Conservation (phyloP, 192 early-diverging fungal species). For the Rhizophlyctis rosea region DNA sequence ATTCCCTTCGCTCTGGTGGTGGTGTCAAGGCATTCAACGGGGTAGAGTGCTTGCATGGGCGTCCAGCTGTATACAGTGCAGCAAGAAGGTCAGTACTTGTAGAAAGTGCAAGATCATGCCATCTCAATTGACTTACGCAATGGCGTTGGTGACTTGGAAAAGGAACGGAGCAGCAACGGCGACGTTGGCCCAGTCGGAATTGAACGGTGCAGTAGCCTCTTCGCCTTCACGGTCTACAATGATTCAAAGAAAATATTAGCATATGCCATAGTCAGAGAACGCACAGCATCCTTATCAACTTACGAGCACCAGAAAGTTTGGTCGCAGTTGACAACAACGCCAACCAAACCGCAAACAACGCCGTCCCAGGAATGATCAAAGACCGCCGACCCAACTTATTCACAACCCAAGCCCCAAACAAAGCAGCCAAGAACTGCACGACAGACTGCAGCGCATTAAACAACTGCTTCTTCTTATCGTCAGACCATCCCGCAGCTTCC, state of each 20-base stretch:
- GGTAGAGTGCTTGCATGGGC: slow-evolving; percentile 46
- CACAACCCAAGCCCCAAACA: slow-evolving; percentile 31
- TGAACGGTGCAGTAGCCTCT: no score
- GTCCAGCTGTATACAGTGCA: no score
- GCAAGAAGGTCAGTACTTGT: no score
- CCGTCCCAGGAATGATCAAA: slow-evolving; percentile 32
- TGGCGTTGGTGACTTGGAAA: slow-evolving; percentile 43
- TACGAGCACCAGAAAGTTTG: no score
- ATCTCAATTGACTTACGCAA: no score
- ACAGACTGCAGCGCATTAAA: slow-evolving; percentile 27
- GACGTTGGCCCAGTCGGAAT: neutral
- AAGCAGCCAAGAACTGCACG: slow-evolving; percentile 33
- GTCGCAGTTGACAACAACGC: slow-evolving; percentile 5
- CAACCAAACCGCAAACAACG: slow-evolving; percentile 8
- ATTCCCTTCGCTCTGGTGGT: slow-evolving; percentile 45
- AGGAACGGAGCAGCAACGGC: slow-evolving; percentile 15
- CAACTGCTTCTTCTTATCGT: slow-evolving; percentile 31
- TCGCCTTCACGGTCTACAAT: no score
- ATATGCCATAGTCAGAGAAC: no score
- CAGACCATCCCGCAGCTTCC: slow-evolving; percentile 23
- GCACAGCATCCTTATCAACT: no score
- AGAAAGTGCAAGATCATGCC: no score
- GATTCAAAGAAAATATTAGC: no score
- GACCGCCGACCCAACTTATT: slow-evolving; percentile 38
- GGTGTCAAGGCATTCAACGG: slow-evolving; percentile 42